Percentiles rank a stretch among this genome's conserved stretches.
These are phyloP conservation scores for Camelina sativa DNA, from an alignment of 345 rosid genomes.

Conservation along the genomic window DNA sequence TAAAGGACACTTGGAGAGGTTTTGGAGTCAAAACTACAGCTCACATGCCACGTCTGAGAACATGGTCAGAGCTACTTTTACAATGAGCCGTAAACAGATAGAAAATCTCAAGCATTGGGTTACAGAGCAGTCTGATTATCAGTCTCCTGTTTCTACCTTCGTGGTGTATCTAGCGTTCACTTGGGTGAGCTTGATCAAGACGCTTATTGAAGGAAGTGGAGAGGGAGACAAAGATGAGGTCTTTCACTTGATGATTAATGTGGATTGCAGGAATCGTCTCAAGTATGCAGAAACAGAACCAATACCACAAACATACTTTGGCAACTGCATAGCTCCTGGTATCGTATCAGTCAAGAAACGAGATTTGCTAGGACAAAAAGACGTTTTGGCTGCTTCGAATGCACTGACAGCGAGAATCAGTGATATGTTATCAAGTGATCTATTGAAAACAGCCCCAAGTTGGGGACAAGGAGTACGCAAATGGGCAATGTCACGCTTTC, in stretches of 20 bases:
- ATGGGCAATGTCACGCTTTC: slow-evolving; percentile 33
- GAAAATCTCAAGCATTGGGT: slow-evolving; percentile 41
- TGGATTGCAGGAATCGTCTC: slow-evolving; percentile 43
- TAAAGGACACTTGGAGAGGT: slow-evolving; percentile 33
- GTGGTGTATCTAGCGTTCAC: slow-evolving; percentile 45
- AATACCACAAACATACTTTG: slow-evolving; percentile 50
- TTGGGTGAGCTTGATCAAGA: slow-evolving; percentile 47
- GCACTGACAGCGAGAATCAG: slow-evolving; percentile 36
- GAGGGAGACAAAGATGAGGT: slow-evolving; percentile 15
- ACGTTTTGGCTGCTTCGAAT: slow-evolving; percentile 40
- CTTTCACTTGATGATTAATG: slow-evolving; percentile 40
- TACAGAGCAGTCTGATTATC: slow-evolving; percentile 16
- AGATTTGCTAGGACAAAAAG: slow-evolving; percentile 43
- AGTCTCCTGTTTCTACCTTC: slow-evolving; percentile 38
- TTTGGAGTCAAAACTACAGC: slow-evolving; percentile 29
- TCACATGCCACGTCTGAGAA: background rate
- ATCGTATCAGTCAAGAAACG: slow-evolving; percentile 37
- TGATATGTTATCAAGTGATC: slow-evolving; percentile 37
- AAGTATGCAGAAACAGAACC: slow-evolving; percentile 36
- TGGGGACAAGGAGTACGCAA: slow-evolving; percentile 37
- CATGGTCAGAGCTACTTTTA: slow-evolving; percentile 48
- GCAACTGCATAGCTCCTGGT: slow-evolving; percentile 50
- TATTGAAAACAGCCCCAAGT: slow-evolving; percentile 20
- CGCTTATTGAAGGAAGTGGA: slow-evolving; percentile 16
- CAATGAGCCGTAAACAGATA: slow-evolving; percentile 35